Percentiles rank a stretch among this genome's conserved stretches.
These are phyloP conservation scores for Tolypocladium capitatum DNA, from an alignment of 2,329 filamentous ascomycete genomes.

Conservation along the genomic window DNA sequence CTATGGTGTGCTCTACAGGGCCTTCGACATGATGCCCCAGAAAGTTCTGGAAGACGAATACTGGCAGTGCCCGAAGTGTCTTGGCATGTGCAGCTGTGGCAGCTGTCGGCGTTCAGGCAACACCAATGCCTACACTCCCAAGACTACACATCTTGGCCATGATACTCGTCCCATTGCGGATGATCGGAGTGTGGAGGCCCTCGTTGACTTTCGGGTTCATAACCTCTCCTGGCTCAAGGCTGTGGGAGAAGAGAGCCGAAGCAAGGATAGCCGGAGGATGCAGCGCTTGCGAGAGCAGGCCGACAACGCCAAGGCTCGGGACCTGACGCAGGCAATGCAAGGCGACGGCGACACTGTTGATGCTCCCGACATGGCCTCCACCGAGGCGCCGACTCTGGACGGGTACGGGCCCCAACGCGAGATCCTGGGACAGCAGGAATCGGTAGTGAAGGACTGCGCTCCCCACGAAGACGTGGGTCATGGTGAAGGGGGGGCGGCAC, in stretches of 20 bases:
- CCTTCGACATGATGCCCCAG: constrained; percentile 81
- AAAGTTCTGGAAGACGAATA: constrained; percentile 64
- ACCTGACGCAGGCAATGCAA: constrained; percentile 16
- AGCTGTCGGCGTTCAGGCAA: constrained; percentile 53
- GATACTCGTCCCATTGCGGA: constrained; percentile 87
- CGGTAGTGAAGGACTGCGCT: constrained; percentile 1
- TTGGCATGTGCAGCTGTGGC: constrained; percentile 76
- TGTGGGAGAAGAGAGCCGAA: constrained; percentile 43
- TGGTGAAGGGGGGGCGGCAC: constrained; percentile 3
- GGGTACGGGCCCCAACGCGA: constrained; percentile 20
- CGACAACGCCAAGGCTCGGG: constrained; percentile 42
- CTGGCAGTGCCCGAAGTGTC: constrained; percentile 85
- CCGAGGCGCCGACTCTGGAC: constrained; percentile 2
- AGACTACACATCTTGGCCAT: constrained; percentile 76
- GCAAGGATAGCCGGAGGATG: constrained; percentile 43
- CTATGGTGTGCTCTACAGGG: constrained; percentile 83
- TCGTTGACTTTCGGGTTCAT: constrained; percentile 82
- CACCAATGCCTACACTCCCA: constrained; percentile 73
- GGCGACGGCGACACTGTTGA: constrained; percentile 3
- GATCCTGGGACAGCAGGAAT: constrained; percentile 12
- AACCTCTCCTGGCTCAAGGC: constrained; percentile 73
- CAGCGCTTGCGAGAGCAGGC: constrained; percentile 41
- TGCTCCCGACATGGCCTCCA: not conserved
- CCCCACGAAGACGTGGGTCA: constrained; percentile 3
- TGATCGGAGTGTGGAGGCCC: constrained; percentile 73